Percentiles rank a stretch among this genome's conserved stretches.
Evolutionary conservation across 2,329 filamentous ascomycete species (phyloP).

Genomic region (Sclerotinia sclerotiorum): DNA sequence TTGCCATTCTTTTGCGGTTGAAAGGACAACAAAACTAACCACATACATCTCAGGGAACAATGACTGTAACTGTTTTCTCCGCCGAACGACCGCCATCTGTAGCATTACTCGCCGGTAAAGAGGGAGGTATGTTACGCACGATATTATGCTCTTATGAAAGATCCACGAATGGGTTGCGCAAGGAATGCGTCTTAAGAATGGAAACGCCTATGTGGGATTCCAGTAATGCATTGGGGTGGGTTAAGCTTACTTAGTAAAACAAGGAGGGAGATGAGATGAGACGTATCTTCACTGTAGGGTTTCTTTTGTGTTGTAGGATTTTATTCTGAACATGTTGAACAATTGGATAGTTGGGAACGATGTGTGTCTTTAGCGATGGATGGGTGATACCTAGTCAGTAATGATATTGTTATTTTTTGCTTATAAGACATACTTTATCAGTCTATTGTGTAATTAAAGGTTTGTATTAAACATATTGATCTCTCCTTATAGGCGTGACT

Average conservation of each 20-base stretch:
- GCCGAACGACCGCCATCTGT: slow-evolving; percentile 40
- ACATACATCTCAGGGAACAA: slow-evolving; percentile 4
- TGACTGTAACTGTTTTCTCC: slow-evolving; percentile 40
- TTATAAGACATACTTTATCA: not conserved
- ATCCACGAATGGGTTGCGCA: slow-evolving; percentile 24
- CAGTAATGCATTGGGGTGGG: slow-evolving; percentile 17
- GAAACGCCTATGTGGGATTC: slow-evolving; percentile 26
- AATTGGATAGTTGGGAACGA: not conserved
- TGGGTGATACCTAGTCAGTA: not conserved
- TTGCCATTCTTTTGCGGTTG: not conserved
- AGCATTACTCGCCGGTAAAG: slow-evolving; percentile 39
- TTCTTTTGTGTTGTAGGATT: not conserved
- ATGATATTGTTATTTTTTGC: not conserved
- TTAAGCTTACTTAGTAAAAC: slow-evolving; percentile 20
- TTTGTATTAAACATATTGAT: not conserved
- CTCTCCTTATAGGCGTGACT: not conserved
- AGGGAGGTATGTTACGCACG: slow-evolving; percentile 41
- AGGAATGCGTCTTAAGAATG: slow-evolving; percentile 31
- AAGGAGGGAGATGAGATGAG: not conserved
- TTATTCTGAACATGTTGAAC: not conserved
- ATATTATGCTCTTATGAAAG: slow-evolving; percentile 36
- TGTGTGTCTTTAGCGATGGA: not conserved
- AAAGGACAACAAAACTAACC: not conserved
- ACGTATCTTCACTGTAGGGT: not conserved
- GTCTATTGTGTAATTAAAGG: not conserved